These are phyloP conservation scores for Ascochyta fabae DNA, from an alignment of 2,329 filamentous ascomycete species.

Conservation along the genomic window DNA sequence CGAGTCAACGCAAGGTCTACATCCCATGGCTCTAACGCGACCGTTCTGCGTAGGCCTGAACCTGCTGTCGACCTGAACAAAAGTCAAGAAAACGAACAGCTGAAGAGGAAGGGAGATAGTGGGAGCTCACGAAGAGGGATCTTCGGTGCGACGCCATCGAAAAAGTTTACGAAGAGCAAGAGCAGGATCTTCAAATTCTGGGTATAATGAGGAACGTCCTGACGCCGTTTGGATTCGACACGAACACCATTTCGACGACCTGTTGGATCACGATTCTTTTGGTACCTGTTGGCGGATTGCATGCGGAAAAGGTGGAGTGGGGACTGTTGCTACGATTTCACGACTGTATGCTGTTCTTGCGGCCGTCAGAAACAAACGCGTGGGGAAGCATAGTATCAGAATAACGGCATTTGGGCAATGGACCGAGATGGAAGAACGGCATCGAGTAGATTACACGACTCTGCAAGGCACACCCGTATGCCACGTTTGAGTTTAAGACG, in stretches of 20 bases:
- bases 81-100: constrained; percentile 24
- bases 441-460: constrained; percentile 31
- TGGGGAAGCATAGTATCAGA: constrained; percentile 8
- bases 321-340: constrained; percentile 23
- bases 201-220: constrained; percentile 24
- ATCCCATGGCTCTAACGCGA: constrained; percentile 31
- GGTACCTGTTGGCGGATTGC: constrained; percentile 11
- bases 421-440: constrained; percentile 6
- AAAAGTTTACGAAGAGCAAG: constrained; percentile 44
- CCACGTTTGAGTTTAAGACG: constrained; percentile 24
- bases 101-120: constrained; percentile 21
- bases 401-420: constrained; percentile 10
- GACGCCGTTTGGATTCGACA: constrained; percentile 16
- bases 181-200: constrained; percentile 49
- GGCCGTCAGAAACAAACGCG: constrained; percentile 18
- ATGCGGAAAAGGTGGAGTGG: constrained; percentile 3
- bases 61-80: constrained; percentile 11
- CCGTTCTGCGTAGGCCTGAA: constrained; percentile 24
- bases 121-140: constrained; percentile 11
- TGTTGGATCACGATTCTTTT: constrained; percentile 5
- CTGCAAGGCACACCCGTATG: constrained; percentile 48
- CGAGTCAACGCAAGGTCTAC: constrained; percentile 22
- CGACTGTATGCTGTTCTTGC: constrained; percentile 26
- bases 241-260: background rate
- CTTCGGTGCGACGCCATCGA: constrained; percentile 23